Conservation (phyloP, 768 basidiomycete species). For the Tephrocybe sp. region DNA sequence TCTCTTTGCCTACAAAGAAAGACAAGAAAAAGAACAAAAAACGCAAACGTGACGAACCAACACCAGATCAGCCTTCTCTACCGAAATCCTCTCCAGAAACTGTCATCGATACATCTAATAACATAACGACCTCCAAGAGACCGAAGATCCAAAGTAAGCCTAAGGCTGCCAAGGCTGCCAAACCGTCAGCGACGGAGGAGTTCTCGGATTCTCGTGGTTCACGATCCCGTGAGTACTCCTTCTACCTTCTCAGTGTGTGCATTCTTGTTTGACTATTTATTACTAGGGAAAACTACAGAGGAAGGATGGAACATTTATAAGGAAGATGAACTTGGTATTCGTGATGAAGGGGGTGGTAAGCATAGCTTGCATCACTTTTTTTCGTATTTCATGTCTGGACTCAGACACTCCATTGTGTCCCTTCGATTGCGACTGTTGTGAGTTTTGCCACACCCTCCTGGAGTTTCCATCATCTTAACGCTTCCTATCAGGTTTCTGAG, state of each 20-base stretch:
- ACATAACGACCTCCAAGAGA: slow-evolving; percentile 33
- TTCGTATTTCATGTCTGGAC: slow-evolving; percentile 23
- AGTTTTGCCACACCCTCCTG: slow-evolving; percentile 24
- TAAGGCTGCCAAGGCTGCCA: slow-evolving; percentile 1
- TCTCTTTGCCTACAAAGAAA: slow-evolving; percentile 39
- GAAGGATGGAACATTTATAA: slow-evolving; percentile 82
- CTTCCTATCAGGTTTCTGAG: slow-evolving; percentile 23
- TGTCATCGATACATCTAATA: slow-evolving; percentile 61
- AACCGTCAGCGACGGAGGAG: slow-evolving; percentile 24
- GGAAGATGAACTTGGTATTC: slow-evolving; percentile 79
- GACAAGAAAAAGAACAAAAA: slow-evolving; percentile 48
- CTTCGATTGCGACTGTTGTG: slow-evolving; percentile 89
- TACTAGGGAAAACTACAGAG: slow-evolving; percentile 69
- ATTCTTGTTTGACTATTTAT: slow-evolving; percentile 12
- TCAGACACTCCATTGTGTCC: slow-evolving; percentile 83
- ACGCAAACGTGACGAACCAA: slow-evolving; percentile 23
- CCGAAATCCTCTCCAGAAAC: slow-evolving; percentile 54
- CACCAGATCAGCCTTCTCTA: slow-evolving; percentile 14
- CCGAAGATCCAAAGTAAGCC: slow-evolving; percentile 26
- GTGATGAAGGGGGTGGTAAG: slow-evolving; percentile 71
- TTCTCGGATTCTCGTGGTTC: slow-evolving; percentile 80
- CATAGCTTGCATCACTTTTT: slow-evolving; percentile 7
- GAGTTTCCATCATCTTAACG: not conserved
- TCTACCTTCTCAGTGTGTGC: not conserved
- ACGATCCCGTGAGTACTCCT: slow-evolving; percentile 55